Conservation (phyloP, 495 filamentous ascomycete species). For the Penicillium manginii region DNA sequence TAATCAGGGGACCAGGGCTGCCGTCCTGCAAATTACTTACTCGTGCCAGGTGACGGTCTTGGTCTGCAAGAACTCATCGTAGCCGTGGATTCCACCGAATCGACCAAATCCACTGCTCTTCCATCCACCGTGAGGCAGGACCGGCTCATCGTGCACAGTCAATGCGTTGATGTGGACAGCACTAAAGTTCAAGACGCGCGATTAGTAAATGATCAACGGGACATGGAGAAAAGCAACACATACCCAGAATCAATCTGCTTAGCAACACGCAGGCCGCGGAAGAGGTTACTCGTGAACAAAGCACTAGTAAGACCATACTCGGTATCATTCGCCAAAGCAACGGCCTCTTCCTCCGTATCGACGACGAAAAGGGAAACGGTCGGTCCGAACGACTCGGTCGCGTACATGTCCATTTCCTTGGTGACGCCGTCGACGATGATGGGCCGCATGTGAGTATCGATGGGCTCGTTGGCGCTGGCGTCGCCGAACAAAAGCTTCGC, state of each 20-base stretch:
- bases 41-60: constrained; percentile 79
- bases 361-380: constrained; percentile 61
- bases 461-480: constrained; percentile 44
- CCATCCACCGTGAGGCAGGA: constrained; percentile 80
- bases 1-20: too few species aligned
- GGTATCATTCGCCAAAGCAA: constrained; percentile 55
- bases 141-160: constrained; percentile 82
- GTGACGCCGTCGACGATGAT: constrained; percentile 71
- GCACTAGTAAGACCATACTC: constrained; percentile 55
- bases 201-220: background rate
- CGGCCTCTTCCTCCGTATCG: constrained; percentile 52
- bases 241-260: constrained; percentile 55
- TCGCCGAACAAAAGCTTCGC: constrained; percentile 69
- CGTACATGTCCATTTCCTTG: constrained; percentile 81
- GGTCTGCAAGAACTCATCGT: constrained; percentile 78
- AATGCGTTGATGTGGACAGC: constrained; percentile 88
- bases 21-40: constrained; percentile 15
- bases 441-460: constrained; percentile 66
- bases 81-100: constrained; percentile 57
- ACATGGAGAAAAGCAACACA: constrained; percentile 12
- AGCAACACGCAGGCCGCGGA: constrained; percentile 51
- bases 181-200: constrained; percentile 18
- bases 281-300: constrained; percentile 52
- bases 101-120: constrained; percentile 87
- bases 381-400: constrained; percentile 82